These are phyloP conservation scores for Rhizomucor pusillus DNA, from an alignment of 371 early-diverging fungal genomes.

Conservation along the genomic window DNA sequence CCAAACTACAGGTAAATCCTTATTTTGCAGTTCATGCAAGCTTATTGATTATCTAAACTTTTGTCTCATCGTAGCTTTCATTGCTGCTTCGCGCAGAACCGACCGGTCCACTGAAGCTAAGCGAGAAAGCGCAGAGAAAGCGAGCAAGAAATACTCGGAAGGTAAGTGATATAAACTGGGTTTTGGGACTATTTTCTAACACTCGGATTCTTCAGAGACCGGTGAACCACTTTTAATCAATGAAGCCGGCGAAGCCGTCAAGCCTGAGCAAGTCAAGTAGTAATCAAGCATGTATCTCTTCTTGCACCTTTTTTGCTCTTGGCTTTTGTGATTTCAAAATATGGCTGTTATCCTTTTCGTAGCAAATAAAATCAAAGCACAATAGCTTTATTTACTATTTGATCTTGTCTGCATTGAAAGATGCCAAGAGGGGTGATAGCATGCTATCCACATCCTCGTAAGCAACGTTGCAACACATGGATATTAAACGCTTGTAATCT, in stretches of 20 bases:
- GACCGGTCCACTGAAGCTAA: constrained; percentile 5
- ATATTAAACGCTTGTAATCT: constrained; percentile 47
- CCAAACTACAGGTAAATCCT: too few relatives aligned
- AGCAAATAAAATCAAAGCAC: too few relatives aligned
- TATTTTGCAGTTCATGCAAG: too few relatives aligned
- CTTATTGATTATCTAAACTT: too few relatives aligned
- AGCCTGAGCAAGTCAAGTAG: not conserved
- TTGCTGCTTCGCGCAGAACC: constrained; percentile 5
- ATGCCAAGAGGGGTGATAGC: constrained; percentile 38
- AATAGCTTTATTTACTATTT: too few relatives aligned
- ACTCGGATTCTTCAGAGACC: not conserved
- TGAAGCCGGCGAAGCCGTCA: constrained; percentile 6
- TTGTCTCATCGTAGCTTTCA: constrained; percentile 6
- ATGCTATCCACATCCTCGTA: constrained; percentile 49
- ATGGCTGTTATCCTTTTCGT: too few relatives aligned
- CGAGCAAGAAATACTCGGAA: constrained; percentile 1
- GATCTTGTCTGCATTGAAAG: constrained; percentile 25
- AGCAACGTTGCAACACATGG: constrained; percentile 46
- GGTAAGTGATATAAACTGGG: not conserved
- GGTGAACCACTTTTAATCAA: constrained; percentile 2
- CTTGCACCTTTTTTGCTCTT: too few relatives aligned
- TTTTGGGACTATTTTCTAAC: too few relatives aligned
- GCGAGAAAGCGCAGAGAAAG: not conserved
- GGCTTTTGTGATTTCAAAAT: too few relatives aligned
- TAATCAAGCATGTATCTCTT: too few relatives aligned